Base-by-base conservation (phyloP, 148 eudicot genomes). In the Rhododendron molle region DNA sequence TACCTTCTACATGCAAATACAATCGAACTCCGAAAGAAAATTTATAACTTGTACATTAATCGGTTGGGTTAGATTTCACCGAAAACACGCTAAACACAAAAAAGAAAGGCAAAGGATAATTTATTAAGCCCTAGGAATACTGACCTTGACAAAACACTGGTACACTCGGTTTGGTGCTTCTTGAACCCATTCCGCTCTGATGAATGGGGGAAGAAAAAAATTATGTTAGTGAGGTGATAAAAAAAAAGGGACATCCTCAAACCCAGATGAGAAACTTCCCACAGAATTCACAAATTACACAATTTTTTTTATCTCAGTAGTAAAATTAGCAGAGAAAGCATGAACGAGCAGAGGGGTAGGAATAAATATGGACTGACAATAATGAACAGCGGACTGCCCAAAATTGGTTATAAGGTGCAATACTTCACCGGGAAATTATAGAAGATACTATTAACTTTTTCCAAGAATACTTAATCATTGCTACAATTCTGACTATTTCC, bases 131-230 rank as follows among this genome's bases (percentile, higher is more conserved):
- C 36, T 28, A 20, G 6, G 30, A 69, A 82, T 32, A 58, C 91
- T 67, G 83, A 95, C 98, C 96, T 95, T 93, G 74, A 91, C 73
- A 88, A 95, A 95, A 86, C 93, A 95, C 90, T 95, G 96, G 87
- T 95, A 91, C 83, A 89, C 87, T 87, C 98, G 97, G 86, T 88
- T 87, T 79, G 93, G 84, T 44, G 88, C 80, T 85, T 89, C 90
- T 84, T 94, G 96, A 80, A 87, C 78, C 96, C 95, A 94, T 20
- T 91, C 89, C 76, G 88, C 97, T 89, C 98, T 96, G 89, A 84
- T 73, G 62, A 46, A 23, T 20, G 72, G 3, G 60, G 28, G 14
- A 43, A 23, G 28, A 62, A 65, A 76, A 49, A 69, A 32, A 26
- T 58, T 56, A 76, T 72, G 56, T 52, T 18, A 74, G 78, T 60